phyloP scores from a whole-genome alignment of 257 asterid species.

The Solanum pennellii region DNA sequence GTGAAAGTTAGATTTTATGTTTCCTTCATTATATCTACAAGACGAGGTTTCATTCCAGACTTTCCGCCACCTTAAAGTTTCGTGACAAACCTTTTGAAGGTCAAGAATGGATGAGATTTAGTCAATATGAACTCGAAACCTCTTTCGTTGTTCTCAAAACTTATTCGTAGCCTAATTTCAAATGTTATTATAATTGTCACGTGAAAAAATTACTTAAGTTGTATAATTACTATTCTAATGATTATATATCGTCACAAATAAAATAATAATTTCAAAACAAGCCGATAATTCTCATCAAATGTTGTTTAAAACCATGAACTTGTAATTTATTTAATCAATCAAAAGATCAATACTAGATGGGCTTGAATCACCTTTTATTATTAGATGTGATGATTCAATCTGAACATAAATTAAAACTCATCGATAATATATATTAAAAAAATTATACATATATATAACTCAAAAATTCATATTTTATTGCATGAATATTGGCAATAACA shows the following conservation, averaged over 20 bases:
- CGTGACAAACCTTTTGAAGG: background rate
- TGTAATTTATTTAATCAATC: background rate
- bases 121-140: background rate
- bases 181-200: background rate
- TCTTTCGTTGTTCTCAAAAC: background rate
- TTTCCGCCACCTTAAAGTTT: background rate
- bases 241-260: background rate
- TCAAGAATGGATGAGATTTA: background rate
- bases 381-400: background rate
- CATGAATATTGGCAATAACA: background rate
- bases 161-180: background rate
- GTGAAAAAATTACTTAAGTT: background rate
- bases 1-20: background rate
- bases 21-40: no score
- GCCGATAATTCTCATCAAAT: no score
- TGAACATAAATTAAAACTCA: background rate
- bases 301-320: no score
- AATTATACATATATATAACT: background rate
- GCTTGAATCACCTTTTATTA: background rate
- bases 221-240: background rate
- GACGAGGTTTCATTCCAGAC: background rate
- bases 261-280: no score
- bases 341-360: background rate
- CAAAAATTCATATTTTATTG: background rate
- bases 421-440: no score